These are phyloP conservation scores for Climacium dendroides DNA, from an alignment of 225 moss, liverwort and hornwort species.

Conservation along the genomic window DNA sequence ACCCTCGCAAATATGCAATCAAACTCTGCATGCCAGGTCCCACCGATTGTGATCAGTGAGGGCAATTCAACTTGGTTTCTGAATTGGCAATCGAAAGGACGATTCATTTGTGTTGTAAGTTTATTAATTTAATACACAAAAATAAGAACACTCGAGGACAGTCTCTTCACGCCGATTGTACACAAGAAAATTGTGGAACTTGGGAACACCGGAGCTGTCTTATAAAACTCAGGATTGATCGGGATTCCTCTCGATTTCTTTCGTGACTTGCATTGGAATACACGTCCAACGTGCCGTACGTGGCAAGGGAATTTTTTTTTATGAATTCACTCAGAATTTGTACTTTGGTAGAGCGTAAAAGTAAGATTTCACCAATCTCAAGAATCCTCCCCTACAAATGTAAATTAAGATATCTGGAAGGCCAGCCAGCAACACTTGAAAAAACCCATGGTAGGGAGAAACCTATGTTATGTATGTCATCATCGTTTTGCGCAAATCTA, in stretches of 20 bases:
- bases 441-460: neutral
- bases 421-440: neutral
- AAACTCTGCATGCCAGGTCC: neutral
- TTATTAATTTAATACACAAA: too few relatives aligned
- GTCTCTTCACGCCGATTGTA: neutral
- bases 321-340: neutral
- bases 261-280: neutral
- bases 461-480: neutral
- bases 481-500: neutral
- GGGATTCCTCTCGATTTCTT: neutral
- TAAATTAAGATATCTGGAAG: neutral
- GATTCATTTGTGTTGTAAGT: neutral
- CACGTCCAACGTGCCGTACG: neutral
- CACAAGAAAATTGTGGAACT: neutral
- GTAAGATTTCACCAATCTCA: neutral
- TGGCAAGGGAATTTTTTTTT: too few relatives aligned
- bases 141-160: neutral
- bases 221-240: neutral
- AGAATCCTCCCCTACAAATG: neutral
- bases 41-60: neutral
- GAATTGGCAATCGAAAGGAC: neutral
- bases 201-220: neutral
- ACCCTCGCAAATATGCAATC: neutral
- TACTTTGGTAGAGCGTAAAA: too few relatives aligned
- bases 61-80: neutral